Evolutionary conservation across 2,329 filamentous ascomycete genomes (phyloP), one percentile per base, ranked within the genome.

Genomic region (Xylariaceae sp.): DNA sequence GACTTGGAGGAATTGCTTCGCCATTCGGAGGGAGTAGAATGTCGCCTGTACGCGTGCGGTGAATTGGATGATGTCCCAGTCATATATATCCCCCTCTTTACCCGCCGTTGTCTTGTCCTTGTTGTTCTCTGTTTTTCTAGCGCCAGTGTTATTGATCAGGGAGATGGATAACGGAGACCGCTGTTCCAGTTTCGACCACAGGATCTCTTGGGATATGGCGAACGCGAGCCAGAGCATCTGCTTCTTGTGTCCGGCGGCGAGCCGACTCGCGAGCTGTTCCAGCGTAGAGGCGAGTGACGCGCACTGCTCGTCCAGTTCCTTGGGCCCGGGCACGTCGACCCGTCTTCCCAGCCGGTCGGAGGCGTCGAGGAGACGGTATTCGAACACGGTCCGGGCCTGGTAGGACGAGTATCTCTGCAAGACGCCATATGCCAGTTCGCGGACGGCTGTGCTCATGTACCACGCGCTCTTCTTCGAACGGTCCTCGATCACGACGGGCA

Each of bases 41-140:
- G 70, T 66, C 4, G 74, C 75, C 38, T 82, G 75, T 0, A 78
- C 58, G 46, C 82, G 76, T 0, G 80, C 78, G 7, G 69, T 57
- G 33, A 83, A 66, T 50, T 87, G 82, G 30, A 83, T 59, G 13
- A 72, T 62, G 8, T 71, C 64, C 83, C 81, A 85, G 2, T 66
- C 61, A 48, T 57, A 33, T 51, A 48, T 31, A 24, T 61, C 48
- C 9, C n/a, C n/a, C n/a, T n/a, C n/a, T n/a, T n/a, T n/a, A n/a
- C n/a, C n/a, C n/a, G n/a, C n/a, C n/a, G n/a, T n/a, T n/a, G n/a
- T n/a, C n/a, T n/a, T n/a, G n/a, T n/a, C n/a, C n/a, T n/a, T n/a
- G n/a, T n/a, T n/a, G n/a, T n/a, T n/a, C n/a, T n/a, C n/a, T n/a
- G n/a, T n/a, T n/a, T n/a, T n/a, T n/a, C n/a, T n/a, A n/a, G n/a